Evolutionary conservation across 192 early-diverging fungal species (phyloP), one percentile per base, ranked within the genome.

Genomic region (Coemansia sp.): DNA sequence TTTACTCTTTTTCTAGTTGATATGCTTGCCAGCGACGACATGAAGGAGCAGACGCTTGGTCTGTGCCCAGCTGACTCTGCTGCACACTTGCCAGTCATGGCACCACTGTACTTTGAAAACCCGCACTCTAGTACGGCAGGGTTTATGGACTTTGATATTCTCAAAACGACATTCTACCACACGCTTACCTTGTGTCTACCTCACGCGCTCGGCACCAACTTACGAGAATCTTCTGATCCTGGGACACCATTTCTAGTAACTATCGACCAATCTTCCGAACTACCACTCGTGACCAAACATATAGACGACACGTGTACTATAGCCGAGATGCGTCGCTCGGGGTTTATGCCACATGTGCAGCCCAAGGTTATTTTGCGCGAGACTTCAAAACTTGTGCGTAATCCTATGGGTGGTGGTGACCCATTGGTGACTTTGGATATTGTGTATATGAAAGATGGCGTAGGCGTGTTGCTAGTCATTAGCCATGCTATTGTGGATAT

Each of bases 371-470:
- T 55, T 31, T 27, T 79, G 1, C 7, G n/a, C 12, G 31, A 29
- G 5, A 12, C 40, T 1, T 27, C 50, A 1, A 10, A 8, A 2
- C 0, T 55, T 55, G 13, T 61, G 12, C n/a, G 34, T 12, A 71
- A 79, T 31, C 77, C 71, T 20, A 61, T 79, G n/a, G n/a, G n/a
- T 24, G 64, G 20, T 6, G 77, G 77, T 33, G 72, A 74, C 57
- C 46, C 70, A 16, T 44, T 79, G 50, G 77, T 64, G 11, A 40
- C 62, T 0, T 41, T 79, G 2, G 77, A 74, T 39, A 41, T 68
- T 16, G 77, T 74, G 22, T 74, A 79, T 38, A 64, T 79, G 72
- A 18, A 33, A 9, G 77, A 79, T 20, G 77, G 77, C 1, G 77
- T 74, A 5, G 77, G 77, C 2, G 9, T 79, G 27, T 22, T 46